phyloP scores from a whole-genome alignment of 805 yeast species.

The Schizosaccharomyces octosporus region DNA sequence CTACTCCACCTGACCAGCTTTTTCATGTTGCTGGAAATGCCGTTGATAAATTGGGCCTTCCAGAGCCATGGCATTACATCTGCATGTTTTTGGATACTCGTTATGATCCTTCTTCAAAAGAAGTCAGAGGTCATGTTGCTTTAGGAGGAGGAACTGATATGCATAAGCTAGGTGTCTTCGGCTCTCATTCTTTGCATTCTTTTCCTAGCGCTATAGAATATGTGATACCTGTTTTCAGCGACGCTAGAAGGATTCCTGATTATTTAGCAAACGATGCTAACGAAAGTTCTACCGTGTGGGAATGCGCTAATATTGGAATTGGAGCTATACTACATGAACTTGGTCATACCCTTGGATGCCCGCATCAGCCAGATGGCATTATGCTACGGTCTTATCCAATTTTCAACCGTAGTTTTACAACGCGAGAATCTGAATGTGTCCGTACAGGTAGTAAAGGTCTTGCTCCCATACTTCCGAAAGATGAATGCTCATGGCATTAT shows the following conservation, averaged over 20 bases:
- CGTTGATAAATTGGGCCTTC: constrained; percentile 14
- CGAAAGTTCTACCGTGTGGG: constrained; percentile 77
- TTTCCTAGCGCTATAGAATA: constrained; percentile 78
- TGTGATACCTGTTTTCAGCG: constrained; percentile 37
- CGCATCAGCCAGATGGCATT: constrained; percentile 73
- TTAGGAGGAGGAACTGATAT: constrained; percentile 64
- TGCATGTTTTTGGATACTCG: constrained; percentile 65
- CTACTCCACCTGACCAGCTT: constrained; percentile 71
- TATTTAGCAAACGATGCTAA: constrained; percentile 81
- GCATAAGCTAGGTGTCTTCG: constrained; percentile 66
- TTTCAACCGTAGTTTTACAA: constrained; percentile 58
- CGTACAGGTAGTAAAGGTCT: constrained; percentile 16
- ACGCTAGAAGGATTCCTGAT: constrained; percentile 29
- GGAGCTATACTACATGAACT: constrained; percentile 94
- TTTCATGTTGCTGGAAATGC: constrained; percentile 46
- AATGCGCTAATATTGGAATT: constrained; percentile 55
- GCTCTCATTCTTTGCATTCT: constrained; percentile 72
- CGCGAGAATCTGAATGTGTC: constrained; percentile 29
- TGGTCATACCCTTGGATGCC: constrained; percentile 76
- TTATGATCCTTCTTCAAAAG: constrained; percentile 36
- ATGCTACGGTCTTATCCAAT: constrained; percentile 72
- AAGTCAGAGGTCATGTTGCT: constrained; percentile 75
- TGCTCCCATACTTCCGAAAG: constrained; percentile 20
- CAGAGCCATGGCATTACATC: constrained; percentile 26
- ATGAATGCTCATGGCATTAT: constrained; percentile 73